phyloP scores from a whole-genome alignment of 2,329 filamentous ascomycete genomes.

The Epichloe sp. region DNA sequence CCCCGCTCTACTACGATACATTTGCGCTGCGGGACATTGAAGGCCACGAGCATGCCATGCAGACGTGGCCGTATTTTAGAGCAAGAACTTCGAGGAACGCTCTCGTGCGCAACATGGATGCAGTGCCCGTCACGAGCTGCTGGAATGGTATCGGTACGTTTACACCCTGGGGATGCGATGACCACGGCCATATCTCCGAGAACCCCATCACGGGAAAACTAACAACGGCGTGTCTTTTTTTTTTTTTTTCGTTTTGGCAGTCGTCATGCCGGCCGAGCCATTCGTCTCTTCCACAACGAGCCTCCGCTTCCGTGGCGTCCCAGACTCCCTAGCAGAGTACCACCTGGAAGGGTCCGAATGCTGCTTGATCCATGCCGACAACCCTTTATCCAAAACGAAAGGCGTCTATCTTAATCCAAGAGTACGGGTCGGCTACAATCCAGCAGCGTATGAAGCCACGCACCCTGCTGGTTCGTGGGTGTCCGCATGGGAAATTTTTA shows the following conservation, averaged over 20 bases:
- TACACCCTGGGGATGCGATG: background rate
- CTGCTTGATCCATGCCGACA: slow-evolving; percentile 64
- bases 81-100: slow-evolving; percentile 37
- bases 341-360: slow-evolving; percentile 70
- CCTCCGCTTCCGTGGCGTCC: slow-evolving; percentile 49
- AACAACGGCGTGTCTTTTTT: background rate
- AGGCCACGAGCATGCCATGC: slow-evolving; percentile 37
- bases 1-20: slow-evolving; percentile 46
- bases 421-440: slow-evolving; percentile 54
- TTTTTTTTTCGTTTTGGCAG: slow-evolving; percentile 10
- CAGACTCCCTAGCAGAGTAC: slow-evolving; percentile 44
- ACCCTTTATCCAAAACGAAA: slow-evolving; percentile 35
- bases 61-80: slow-evolving; percentile 47
- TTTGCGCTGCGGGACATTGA: slow-evolving; percentile 45
- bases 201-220: background rate
- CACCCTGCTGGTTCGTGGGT: slow-evolving; percentile 32
- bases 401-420: slow-evolving; percentile 58
- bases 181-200: background rate
- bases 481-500: slow-evolving; percentile 31
- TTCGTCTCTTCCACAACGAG: slow-evolving; percentile 32
- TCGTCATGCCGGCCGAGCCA: slow-evolving; percentile 39
- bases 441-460: slow-evolving; percentile 36
- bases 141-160: slow-evolving; percentile 31
- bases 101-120: slow-evolving; percentile 32
- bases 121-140: slow-evolving; percentile 32